Evolutionary conservation across 164 flowering plant genomes (phyloP).

Genomic region (Buxus sempervirens): DNA sequence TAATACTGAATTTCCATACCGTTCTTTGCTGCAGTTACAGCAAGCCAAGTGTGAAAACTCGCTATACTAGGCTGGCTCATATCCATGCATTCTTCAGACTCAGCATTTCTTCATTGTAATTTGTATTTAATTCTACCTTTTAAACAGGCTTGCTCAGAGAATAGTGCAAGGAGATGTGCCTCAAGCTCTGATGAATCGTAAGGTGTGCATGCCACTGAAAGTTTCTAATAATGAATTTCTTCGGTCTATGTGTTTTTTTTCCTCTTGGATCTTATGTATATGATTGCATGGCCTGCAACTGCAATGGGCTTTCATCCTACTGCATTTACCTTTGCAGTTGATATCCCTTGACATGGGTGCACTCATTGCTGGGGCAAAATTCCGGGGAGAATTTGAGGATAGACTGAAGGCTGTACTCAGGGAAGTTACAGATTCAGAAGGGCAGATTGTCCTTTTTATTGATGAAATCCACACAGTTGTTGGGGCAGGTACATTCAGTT

Average conservation of each 20-base stretch:
- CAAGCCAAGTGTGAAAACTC: too few relatives aligned
- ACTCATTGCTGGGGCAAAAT: conserved; percentile 98
- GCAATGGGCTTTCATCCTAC: not conserved
- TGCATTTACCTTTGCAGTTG: conserved; percentile 44
- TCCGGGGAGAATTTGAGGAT: conserved; percentile 96
- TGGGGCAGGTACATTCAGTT: conserved; percentile 70
- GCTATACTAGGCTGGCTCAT: not conserved
- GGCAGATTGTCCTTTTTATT: conserved; percentile 86
- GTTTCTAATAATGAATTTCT: not conserved
- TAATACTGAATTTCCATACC: too few relatives aligned
- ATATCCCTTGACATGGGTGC: conserved; percentile 99
- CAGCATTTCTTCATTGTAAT: not conserved
- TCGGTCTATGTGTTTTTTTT: not conserved
- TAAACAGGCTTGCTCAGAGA: conserved; percentile 92
- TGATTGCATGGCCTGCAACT: not conserved
- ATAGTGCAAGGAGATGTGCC: conserved; percentile 98
- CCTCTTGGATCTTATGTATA: too few relatives aligned
- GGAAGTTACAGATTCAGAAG: conserved; percentile 95
- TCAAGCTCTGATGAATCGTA: conserved; percentile 93
- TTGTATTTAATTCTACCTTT: not conserved
- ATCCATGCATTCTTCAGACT: not conserved
- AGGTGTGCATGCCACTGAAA: conserved; percentile 38
- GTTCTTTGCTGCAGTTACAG: too few relatives aligned
- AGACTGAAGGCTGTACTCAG: conserved; percentile 92
- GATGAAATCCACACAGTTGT: conserved; percentile 99